A percentile compares a stretch with the other conserved stretches of the same genome.
Conservation (phyloP, 306 rosid species). For the Ceratonia siliqua region DNA sequence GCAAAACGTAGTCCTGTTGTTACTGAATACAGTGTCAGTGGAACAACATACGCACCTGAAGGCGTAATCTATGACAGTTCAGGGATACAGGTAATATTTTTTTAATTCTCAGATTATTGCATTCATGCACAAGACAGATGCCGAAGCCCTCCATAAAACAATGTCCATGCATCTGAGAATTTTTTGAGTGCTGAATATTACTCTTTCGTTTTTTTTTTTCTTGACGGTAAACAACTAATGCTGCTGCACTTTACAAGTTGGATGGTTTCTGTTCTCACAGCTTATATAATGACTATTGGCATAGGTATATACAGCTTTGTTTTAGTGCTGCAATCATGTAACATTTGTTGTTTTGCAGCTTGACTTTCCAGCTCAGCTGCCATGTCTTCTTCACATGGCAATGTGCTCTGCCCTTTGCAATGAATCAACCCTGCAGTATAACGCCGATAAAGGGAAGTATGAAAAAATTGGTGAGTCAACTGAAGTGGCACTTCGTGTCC, state of each 20-base stretch:
- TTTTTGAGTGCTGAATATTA: not conserved
- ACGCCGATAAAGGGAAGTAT: conserved; percentile 83
- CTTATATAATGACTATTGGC: not conserved
- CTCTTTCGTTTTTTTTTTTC: not conserved
- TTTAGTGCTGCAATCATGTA: conserved; percentile 22
- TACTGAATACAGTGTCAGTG: conserved; percentile 79
- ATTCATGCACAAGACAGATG: conserved; percentile 20
- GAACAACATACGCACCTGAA: conserved; percentile 92
- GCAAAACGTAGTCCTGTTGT: conserved; percentile 58
- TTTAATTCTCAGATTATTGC: conserved; percentile 25
- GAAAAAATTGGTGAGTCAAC: conserved; percentile 99
- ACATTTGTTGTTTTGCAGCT: conserved; percentile 59
- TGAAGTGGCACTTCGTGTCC: conserved; percentile 96
- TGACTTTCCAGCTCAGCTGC: conserved; percentile 76
- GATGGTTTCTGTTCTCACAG: not conserved
- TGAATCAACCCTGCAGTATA: conserved; percentile 87
- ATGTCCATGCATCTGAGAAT: conserved; percentile 19
- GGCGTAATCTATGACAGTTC: conserved; percentile 69
- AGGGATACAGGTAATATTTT: conserved; percentile 66
- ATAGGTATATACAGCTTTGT: not conserved
- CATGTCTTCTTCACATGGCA: conserved; percentile 92
- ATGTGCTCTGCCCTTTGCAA: conserved; percentile 97
- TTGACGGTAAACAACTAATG: conserved; percentile 15
- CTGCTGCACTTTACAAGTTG: conserved; percentile 1
- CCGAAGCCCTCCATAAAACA: not conserved